Conservation (phyloP, 2,329 filamentous ascomycete genomes). For the Anthostomella pinea region DNA sequence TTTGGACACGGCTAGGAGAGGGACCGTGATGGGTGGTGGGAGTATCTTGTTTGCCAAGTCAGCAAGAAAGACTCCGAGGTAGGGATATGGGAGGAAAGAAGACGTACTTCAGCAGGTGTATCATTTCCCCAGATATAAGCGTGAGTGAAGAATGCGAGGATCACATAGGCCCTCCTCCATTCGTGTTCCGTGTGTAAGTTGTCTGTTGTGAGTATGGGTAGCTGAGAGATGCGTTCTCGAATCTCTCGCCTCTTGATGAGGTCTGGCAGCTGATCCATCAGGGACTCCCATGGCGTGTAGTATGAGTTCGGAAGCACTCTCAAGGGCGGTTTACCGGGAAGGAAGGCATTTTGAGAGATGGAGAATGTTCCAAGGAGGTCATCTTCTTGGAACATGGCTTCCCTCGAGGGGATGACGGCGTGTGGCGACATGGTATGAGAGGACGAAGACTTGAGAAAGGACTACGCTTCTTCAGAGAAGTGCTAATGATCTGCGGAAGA, state of each 20-base stretch:
- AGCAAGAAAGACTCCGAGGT: constrained; percentile 9
- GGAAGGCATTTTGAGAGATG: constrained; percentile 56
- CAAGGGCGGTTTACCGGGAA: constrained; percentile 59
- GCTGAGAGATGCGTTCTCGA: constrained; percentile 51
- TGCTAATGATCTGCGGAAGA: too few species aligned
- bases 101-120: constrained; percentile 64
- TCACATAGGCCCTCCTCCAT: constrained; percentile 67
- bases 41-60: constrained; percentile 47
- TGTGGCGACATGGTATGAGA: too few species aligned
- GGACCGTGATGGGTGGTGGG: constrained; percentile 73
- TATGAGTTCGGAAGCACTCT: constrained; percentile 58
- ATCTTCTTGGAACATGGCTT: too few species aligned
- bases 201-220: constrained; percentile 58
- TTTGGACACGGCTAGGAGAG: constrained; percentile 68
- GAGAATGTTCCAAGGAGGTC: constrained; percentile 48
- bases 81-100: not conserved
- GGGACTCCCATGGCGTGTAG: constrained; percentile 64
- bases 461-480: too few species aligned
- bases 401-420: too few species aligned
- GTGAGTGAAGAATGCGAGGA: constrained; percentile 67
- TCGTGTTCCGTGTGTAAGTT: constrained; percentile 58
- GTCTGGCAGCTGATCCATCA: constrained; percentile 59
- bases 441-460: too few species aligned
- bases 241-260: constrained; percentile 60
- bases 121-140: constrained; percentile 88